These are phyloP conservation scores for Dothideomycetes sp. DNA, from an alignment of 2,329 filamentous ascomycete genomes.

Conservation along the genomic window DNA sequence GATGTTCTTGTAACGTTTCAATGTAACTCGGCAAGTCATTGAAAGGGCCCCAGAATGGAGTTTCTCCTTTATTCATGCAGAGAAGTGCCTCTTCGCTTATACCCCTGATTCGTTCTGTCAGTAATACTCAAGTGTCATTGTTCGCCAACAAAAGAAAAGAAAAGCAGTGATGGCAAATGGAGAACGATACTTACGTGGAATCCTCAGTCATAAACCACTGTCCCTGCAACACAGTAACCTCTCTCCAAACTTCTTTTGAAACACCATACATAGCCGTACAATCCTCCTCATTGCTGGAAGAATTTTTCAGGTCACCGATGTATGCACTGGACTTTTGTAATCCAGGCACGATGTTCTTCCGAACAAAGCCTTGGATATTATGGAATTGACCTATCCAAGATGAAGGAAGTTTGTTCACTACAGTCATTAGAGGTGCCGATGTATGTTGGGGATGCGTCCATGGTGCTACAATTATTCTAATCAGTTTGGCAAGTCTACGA, in stretches of 20 bases:
- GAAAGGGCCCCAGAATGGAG: slow-evolving; percentile 28
- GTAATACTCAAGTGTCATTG: too few relatives aligned
- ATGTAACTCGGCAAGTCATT: slow-evolving; percentile 29
- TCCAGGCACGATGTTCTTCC: slow-evolving; percentile 25
- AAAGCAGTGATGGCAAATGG: too few relatives aligned
- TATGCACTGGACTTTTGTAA: too few relatives aligned
- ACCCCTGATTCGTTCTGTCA: slow-evolving; percentile 19
- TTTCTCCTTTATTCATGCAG: slow-evolving; percentile 28
- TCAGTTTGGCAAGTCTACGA: not conserved
- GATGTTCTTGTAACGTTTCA: too few relatives aligned
- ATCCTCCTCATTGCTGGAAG: too few relatives aligned
- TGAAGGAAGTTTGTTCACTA: slow-evolving; percentile 22
- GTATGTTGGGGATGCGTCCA: slow-evolving; percentile 36
- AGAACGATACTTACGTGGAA: too few relatives aligned
- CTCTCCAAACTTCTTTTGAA: too few relatives aligned
- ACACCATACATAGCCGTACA: too few relatives aligned
- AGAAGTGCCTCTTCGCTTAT: slow-evolving; percentile 33
- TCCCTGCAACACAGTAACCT: too few relatives aligned
- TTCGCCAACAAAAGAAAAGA: too few relatives aligned
- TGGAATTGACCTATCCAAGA: slow-evolving; percentile 26
- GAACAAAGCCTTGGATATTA: slow-evolving; percentile 26
- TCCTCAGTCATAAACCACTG: too few relatives aligned
- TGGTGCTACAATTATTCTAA: slow-evolving; percentile 29
- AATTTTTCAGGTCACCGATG: too few relatives aligned
- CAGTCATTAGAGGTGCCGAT: slow-evolving; percentile 20